Evolutionary conservation across 2,329 filamentous ascomycete species (phyloP), one percentile per base, ranked within the genome.

Genomic region (Claviceps sp.): DNA sequence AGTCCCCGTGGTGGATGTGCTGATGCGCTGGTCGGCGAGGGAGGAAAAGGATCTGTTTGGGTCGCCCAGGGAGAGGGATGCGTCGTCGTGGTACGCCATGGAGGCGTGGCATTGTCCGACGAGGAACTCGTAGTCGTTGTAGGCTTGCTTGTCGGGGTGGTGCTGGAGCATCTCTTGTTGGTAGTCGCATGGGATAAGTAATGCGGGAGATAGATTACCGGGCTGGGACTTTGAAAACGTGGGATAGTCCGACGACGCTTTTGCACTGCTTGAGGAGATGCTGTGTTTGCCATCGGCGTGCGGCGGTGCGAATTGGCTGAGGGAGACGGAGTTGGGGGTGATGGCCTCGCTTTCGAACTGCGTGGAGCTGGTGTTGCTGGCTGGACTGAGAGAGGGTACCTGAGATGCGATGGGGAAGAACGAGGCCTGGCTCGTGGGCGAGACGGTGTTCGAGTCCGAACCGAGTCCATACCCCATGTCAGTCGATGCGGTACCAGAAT

Each of bases 101-200:
- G 53, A 47, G 14, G 56, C 54, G 17, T 53, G 44, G 29, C 56
- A 53, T 4, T 45, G 26, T 17, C 20, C 22, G 51, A 48, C 38
- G 51, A 52, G 20, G 47, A 47, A 23, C 60, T 64, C 63, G 50
- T 72, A 71, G 40, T 67, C 66, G 13, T 65, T 60, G 47, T 56
- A 63, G 4, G 50, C 56, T 11, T 60, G 56, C 50, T 55, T 60
- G 47, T 65, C 62, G 7, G 56, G 53, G 43, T 66, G 61, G 1
- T 56, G 55, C 22, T 63, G 54, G 42, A 75, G 61, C 69, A 80
- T 75, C 57, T 80, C 72, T 54, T 75, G 71, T 50, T 77, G 72
- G 57, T 75, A 80, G 49, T 84, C 80, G 46, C 69, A 65, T 13
- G 80, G 79, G 50, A 83, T 80, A 48, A 83, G 69, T n/a, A 83